Percentiles rank a stretch among this genome's conserved stretches.
Evolutionary conservation across 306 rosid genomes (phyloP).

Genomic region (Prosopis cineraria): DNA sequence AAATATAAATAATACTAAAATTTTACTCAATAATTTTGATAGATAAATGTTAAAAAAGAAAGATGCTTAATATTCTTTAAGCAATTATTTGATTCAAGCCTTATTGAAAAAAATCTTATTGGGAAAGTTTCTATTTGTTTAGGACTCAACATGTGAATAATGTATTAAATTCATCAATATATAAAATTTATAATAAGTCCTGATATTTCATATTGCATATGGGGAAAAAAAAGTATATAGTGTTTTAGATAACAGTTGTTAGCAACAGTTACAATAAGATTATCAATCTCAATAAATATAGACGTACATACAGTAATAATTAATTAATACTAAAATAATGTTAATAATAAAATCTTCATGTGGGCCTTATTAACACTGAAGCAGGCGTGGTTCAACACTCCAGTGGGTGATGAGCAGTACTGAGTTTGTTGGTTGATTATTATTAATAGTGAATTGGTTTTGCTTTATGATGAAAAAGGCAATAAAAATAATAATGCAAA

Average conservation of each 20-base stretch:
- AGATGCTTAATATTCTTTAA: too few relatives aligned
- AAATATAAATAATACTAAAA: too few relatives aligned
- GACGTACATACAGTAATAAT: not conserved
- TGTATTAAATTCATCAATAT: not conserved
- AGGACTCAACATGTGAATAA: not conserved
- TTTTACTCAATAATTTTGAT: too few relatives aligned
- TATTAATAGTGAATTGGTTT: slow-evolving; percentile 16
- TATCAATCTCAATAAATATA: not conserved
- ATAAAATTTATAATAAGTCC: not conserved
- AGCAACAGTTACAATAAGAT: too few relatives aligned
- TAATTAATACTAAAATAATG: not conserved
- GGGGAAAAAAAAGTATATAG: too few relatives aligned
- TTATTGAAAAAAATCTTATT: too few relatives aligned
- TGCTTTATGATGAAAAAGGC: slow-evolving; percentile 51
- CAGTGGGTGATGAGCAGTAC: slow-evolving; percentile 38
- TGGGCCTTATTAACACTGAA: slow-evolving; percentile 15
- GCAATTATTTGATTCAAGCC: too few relatives aligned
- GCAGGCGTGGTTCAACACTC: slow-evolving; percentile 40
- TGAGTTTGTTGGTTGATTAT: slow-evolving; percentile 10
- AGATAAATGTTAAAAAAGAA: too few relatives aligned
- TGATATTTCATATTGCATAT: too few relatives aligned
- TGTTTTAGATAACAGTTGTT: too few relatives aligned
- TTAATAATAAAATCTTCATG: not conserved
- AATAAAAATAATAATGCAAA: slow-evolving; percentile 32
- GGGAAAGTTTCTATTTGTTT: too few relatives aligned